Evolutionary conservation across 768 basidiomycete species (phyloP).

Genomic region (Asterophora parasitica): DNA sequence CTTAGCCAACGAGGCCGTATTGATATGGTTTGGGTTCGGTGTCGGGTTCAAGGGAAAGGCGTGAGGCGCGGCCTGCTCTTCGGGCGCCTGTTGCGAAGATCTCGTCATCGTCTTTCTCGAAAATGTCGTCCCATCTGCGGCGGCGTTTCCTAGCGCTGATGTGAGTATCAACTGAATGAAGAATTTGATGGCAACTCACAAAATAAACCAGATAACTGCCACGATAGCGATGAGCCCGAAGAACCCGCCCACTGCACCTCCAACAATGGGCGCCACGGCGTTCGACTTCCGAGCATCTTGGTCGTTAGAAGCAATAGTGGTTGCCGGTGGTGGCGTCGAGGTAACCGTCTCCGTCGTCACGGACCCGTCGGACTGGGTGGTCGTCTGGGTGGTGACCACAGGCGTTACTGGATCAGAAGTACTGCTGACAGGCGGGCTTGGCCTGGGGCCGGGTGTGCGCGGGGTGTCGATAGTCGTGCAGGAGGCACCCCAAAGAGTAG

Average conservation of each 20-base stretch:
- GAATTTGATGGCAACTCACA: conserved; percentile 31
- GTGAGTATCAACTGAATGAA: conserved; percentile 3
- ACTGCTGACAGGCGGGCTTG: too few species aligned
- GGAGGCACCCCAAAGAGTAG: conserved; percentile 40
- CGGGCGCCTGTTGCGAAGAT: conserved; percentile 17
- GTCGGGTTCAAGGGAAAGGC: conserved; percentile 28
- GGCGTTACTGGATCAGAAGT: conserved; percentile 4
- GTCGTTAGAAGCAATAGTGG: conserved; percentile 22
- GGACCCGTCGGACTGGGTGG: conserved; percentile 37
- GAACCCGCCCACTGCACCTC: conserved; percentile 52
- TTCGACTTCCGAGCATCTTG: conserved; percentile 19
- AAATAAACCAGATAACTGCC: conserved; percentile 42
- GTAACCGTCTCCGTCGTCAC: conserved; percentile 34
- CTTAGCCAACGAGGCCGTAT: conserved; percentile 57
- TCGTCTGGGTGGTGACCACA: conserved; percentile 23
- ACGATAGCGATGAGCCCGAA: conserved; percentile 44
- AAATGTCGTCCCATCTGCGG: conserved; percentile 46
- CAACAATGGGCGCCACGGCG: conserved; percentile 46
- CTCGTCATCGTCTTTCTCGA: conserved; percentile 39
- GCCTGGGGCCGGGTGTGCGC: too few species aligned
- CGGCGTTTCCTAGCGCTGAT: conserved; percentile 36
- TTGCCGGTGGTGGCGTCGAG: conserved; percentile 30
- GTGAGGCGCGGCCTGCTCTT: conserved; percentile 25
- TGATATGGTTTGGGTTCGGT: conserved; percentile 54
- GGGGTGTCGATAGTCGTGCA: conserved; percentile 16